These are phyloP conservation scores for Barnettozyma pratensis DNA, from an alignment of 805 yeast species.

Conservation along the genomic window DNA sequence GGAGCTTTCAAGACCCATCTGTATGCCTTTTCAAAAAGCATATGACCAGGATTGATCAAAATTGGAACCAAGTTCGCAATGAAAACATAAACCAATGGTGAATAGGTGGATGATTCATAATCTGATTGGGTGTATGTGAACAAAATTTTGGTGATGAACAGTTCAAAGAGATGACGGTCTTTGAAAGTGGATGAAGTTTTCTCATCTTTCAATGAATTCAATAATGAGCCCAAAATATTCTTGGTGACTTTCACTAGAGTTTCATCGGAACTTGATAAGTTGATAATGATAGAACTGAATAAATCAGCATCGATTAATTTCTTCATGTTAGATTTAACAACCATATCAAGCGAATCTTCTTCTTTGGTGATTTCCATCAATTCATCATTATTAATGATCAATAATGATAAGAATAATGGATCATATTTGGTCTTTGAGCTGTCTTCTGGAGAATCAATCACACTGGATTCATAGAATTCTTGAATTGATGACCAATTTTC, in stretches of 20 bases:
- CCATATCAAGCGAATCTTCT: conserved; percentile 20
- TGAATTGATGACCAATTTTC: conserved; percentile 27
- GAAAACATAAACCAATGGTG: conserved; percentile 49
- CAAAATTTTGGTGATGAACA: conserved; percentile 41
- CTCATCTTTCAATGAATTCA: conserved; percentile 36
- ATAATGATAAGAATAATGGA: conserved; percentile 60
- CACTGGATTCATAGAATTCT: conserved; percentile 25
- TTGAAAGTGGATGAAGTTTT: conserved; percentile 37
- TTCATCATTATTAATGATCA: conserved; percentile 61
- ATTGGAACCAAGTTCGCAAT: conserved; percentile 54
- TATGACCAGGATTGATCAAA: conserved; percentile 65
- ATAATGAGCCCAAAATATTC: conserved; percentile 39
- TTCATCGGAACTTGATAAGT: conserved; percentile 34
- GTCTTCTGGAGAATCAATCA: conserved; percentile 18
- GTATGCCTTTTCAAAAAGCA: conserved; percentile 64
- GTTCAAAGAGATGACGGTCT: conserved; percentile 50
- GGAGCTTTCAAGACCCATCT: conserved; percentile 56
- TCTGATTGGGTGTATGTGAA: conserved; percentile 26
- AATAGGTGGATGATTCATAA: conserved; percentile 19
- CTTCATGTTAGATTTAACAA: conserved; percentile 43
- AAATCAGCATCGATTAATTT: conserved; percentile 52
- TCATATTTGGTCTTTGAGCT: conserved; percentile 44
- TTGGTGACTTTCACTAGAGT: conserved; percentile 33
- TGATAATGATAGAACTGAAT: conserved; percentile 44
- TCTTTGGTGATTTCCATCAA: conserved; percentile 37